phyloP scores from a whole-genome alignment of 805 yeast species.

The Kuraishia ogatae region DNA sequence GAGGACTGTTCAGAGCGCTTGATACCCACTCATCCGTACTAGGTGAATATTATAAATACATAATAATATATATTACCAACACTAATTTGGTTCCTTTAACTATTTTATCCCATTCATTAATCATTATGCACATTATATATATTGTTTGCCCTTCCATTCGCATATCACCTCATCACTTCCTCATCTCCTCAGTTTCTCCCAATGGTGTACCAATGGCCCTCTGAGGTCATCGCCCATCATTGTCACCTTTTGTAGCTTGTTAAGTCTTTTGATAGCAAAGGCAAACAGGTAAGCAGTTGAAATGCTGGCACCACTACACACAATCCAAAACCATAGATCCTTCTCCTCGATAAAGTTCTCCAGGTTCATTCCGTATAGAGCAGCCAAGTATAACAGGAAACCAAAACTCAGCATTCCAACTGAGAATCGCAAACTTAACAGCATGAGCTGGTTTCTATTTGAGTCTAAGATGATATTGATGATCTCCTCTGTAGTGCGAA shows the following conservation, averaged over 20 bases:
- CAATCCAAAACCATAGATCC: conserved; percentile 55
- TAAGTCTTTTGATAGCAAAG: conserved; percentile 47
- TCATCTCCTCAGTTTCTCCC: neutral
- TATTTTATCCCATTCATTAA: neutral
- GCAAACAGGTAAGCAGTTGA: conserved; percentile 35
- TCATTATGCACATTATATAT: neutral
- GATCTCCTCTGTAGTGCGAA: conserved; percentile 89
- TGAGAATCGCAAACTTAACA: conserved; percentile 75
- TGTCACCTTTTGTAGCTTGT: conserved; percentile 64
- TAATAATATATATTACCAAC: neutral
- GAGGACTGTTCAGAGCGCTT: too few species aligned
- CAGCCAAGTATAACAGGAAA: conserved; percentile 70
- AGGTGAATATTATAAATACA: neutral
- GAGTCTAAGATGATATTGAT: conserved; percentile 89
- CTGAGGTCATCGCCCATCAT: conserved; percentile 19
- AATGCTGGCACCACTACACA: conserved; percentile 34
- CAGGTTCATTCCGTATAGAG: conserved; percentile 93
- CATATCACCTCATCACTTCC: neutral
- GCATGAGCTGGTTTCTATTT: conserved; percentile 87
- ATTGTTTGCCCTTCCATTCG: too few species aligned
- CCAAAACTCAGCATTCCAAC: conserved; percentile 80
- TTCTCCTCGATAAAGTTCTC: conserved; percentile 86
- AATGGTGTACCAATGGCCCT: neutral
- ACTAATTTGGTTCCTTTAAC: neutral
- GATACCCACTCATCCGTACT: neutral